Conservation (phyloP, 2,329 filamentous ascomycete genomes). For the Pleomassaria siparia region DNA sequence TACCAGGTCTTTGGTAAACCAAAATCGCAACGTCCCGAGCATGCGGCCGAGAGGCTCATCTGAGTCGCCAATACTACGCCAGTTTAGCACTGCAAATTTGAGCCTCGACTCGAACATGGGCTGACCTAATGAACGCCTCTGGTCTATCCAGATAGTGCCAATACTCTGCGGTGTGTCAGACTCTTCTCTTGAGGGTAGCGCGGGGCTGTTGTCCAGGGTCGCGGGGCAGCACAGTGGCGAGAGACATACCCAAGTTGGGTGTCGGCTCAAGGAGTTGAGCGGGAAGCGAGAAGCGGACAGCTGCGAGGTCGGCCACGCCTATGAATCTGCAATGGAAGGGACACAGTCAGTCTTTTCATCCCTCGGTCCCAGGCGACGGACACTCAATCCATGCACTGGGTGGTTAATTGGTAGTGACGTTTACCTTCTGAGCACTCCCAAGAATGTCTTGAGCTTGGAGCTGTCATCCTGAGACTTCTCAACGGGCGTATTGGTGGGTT, state of each 20-base stretch:
- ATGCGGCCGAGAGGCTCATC: slow-evolving; percentile 91
- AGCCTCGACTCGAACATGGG: slow-evolving; percentile 4
- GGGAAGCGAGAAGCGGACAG: slow-evolving; percentile 92
- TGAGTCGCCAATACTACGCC: slow-evolving; percentile 73
- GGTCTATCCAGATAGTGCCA: slow-evolving; percentile 98
- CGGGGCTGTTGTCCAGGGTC: not conserved
- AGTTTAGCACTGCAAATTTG: slow-evolving; percentile 39
- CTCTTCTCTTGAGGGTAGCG: slow-evolving; percentile 4
- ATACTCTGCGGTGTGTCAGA: slow-evolving; percentile 66
- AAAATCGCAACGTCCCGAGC: slow-evolving; percentile 92
- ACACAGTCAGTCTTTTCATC: slow-evolving; percentile 2
- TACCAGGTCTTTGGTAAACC: slow-evolving; percentile 95
- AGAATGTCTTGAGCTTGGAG: slow-evolving; percentile 85
- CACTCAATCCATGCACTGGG: not conserved
- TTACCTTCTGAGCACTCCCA: slow-evolving; percentile 87
- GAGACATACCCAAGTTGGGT: slow-evolving; percentile 74
- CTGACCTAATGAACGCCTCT: slow-evolving; percentile 76
- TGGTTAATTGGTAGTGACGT: slow-evolving; percentile 37
- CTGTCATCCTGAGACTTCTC: slow-evolving; percentile 72
- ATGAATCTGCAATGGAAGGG: slow-evolving; percentile 69
- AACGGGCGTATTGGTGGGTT: slow-evolving; percentile 32
- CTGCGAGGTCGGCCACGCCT: slow-evolving; percentile 91
- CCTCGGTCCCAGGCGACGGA: not conserved
- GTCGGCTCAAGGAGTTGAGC: slow-evolving; percentile 94
- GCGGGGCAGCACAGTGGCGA: slow-evolving; percentile 2